Evolutionary conservation across 2,329 filamentous ascomycete species (phyloP), one percentile per base, ranked within the genome.

Genomic region (Ascosphaera pollenicola): DNA sequence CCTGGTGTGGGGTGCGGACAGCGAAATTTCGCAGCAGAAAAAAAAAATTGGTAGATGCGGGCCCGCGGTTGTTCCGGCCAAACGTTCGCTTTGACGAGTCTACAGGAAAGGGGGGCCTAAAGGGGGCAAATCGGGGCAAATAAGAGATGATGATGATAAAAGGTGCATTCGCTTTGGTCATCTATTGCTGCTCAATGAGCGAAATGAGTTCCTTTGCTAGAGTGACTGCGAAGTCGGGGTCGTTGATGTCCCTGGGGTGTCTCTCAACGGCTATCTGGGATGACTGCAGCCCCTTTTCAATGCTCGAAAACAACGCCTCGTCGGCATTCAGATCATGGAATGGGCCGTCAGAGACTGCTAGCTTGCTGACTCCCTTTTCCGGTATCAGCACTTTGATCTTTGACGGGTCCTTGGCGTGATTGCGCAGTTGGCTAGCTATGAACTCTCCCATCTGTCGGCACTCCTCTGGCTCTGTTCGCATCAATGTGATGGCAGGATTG

Each of bases 401-500:
- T 0, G 57, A 50, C 8, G 59, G 58, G 13, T 57, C 46, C n/a
- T 44, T 55, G 0, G 60, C 56, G 37, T 56, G 50, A 0, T 48
- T 47, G 30, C 46, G 60, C 30, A 79, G 53, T 49, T 73, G 74
- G 8, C 52, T 48, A 1, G 61, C 65, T 34, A 80, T 68, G 38
- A 70, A 69, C 1, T 50, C 47, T 1, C 68, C 74, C n/a, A 79
- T 61, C 35, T 58, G 49, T 17, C 41, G 46, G 43, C 66, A 70
- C 48, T 81, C 75, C 2, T 67, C 61, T n/a, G 53, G 47, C 0
- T 61, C 71, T 0, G 75, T 75, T 17, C 77, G 58, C 64, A 81
- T 70, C 24, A 82, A 48, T 0, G 76, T 81, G 0, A 79, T 69
- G 0, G 65, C 63, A 0, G 72, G 64, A 48, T 80, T 81, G 49